Conservation (phyloP, 768 basidiomycete species). For the Kwoniella mangroviensis region DNA sequence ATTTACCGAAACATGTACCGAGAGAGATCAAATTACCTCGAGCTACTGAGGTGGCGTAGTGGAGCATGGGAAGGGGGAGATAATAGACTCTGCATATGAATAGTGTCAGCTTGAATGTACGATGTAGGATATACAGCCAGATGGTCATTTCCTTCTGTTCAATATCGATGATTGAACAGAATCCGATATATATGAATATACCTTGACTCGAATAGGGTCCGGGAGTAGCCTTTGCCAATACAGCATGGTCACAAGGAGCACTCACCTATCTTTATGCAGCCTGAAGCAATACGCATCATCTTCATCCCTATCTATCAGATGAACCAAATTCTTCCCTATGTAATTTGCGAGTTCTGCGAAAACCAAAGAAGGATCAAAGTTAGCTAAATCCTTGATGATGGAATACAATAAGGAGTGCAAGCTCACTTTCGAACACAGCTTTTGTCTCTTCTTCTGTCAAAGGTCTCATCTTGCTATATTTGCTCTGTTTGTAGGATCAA, state of each 20-base stretch:
- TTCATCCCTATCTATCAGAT: constrained; percentile 90
- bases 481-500: neutral
- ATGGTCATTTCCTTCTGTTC: too few species aligned
- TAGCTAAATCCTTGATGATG: neutral
- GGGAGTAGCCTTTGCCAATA: too few species aligned
- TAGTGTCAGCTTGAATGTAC: neutral
- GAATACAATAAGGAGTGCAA: neutral
- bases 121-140: too few species aligned
- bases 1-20: constrained; percentile 97
- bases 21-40: constrained; percentile 88
- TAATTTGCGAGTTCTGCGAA: constrained; percentile 85
- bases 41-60: constrained; percentile 86
- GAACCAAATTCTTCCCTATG: constrained; percentile 94
- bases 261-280: constrained; percentile 78
- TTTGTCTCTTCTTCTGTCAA: constrained; percentile 97
- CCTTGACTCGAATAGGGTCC: neutral
- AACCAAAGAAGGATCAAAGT: neutral
- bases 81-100: constrained; percentile 72
- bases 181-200: neutral
- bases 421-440: constrained; percentile 78
- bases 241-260: neutral
- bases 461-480: constrained; percentile 72
- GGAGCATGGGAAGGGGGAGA: constrained; percentile 93
- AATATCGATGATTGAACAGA: neutral
- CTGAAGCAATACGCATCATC: constrained; percentile 91